Evolutionary conservation across 352 stramenopile genomes (phyloP).

Genomic region (Thalassiosira oceanica): DNA sequence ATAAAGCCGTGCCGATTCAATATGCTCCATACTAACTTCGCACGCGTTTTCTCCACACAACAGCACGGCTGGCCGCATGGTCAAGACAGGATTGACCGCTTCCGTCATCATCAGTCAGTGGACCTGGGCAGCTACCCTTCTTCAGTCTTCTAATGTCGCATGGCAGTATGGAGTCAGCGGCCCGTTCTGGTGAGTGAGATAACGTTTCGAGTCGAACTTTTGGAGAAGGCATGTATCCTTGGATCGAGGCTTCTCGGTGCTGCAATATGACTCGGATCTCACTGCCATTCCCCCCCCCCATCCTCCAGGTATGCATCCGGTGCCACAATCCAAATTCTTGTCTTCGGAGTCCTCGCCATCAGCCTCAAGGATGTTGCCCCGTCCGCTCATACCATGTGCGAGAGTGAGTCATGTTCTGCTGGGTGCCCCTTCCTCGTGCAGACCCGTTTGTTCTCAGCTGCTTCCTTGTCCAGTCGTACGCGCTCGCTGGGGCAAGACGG

Average conservation of each 20-base stretch:
- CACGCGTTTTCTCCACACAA: constrained; percentile 19
- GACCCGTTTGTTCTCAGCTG: too few relatives aligned
- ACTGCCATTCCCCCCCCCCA: not conserved
- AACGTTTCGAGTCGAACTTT: not conserved
- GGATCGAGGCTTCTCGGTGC: not conserved
- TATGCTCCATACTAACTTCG: not conserved
- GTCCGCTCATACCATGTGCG: constrained; percentile 81
- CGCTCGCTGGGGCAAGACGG: constrained; percentile 78
- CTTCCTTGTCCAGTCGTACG: too few relatives aligned
- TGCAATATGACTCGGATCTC: too few relatives aligned
- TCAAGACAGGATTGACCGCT: constrained; percentile 84
- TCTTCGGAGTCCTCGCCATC: constrained; percentile 86
- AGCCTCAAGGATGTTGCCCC: constrained; percentile 82
- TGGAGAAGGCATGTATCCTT: constrained; percentile 1
- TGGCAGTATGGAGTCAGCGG: constrained; percentile 83
- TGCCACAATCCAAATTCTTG: constrained; percentile 84
- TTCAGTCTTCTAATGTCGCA: constrained; percentile 84
- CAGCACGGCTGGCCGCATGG: constrained; percentile 80
- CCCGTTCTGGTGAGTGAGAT: constrained; percentile 79
- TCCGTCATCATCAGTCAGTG: constrained; percentile 83
- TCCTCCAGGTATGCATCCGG: constrained; percentile 79
- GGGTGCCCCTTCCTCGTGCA: too few relatives aligned
- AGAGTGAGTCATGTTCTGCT: too few relatives aligned
- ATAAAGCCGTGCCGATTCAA: not conserved
- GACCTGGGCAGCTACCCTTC: constrained; percentile 85